Percentiles rank a stretch among this genome's conserved stretches.
Evolutionary conservation across 2,329 filamentous ascomycete genomes (phyloP).

Genomic region (Cladosporium colombiae): DNA sequence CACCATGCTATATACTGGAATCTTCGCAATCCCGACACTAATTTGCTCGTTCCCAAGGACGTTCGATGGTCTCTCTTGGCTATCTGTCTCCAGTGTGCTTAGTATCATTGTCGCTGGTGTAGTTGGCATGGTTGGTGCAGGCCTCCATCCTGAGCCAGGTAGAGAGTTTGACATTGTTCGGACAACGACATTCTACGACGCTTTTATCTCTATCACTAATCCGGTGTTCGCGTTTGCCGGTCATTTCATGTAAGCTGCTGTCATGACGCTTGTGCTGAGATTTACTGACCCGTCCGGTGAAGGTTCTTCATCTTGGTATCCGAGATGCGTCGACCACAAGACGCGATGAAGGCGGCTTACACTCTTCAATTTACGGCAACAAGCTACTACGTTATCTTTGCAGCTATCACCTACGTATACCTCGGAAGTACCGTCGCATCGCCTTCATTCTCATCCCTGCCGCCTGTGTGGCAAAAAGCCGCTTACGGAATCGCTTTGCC

Average conservation of each 20-base stretch:
- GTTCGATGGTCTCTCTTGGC: constrained; percentile 51
- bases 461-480: constrained; percentile 50
- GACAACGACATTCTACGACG: constrained; percentile 45
- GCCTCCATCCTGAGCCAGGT: constrained; percentile 42
- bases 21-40: constrained; percentile 53
- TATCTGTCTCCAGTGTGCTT: constrained; percentile 47
- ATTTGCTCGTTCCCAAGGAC: constrained; percentile 52
- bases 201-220: constrained; percentile 53
- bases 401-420: constrained; percentile 54
- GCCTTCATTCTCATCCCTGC: constrained; percentile 52
- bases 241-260: constrained; percentile 47
- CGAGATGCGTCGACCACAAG: constrained; percentile 54
- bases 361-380: constrained; percentile 53
- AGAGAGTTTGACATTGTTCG: constrained; percentile 43
- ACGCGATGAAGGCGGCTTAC: constrained; percentile 56
- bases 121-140: constrained; percentile 54
- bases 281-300: background rate
- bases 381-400: constrained; percentile 54
- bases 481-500: constrained; percentile 54
- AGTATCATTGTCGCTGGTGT: constrained; percentile 54
- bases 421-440: constrained; percentile 49
- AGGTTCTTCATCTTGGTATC: constrained; percentile 56
- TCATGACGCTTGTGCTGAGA: no score
- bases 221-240: constrained; percentile 56
- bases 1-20: constrained; percentile 52